These are phyloP conservation scores for Thuidium tamariscinum DNA, from an alignment of 225 moss, liverwort and hornwort species.

Conservation along the genomic window DNA sequence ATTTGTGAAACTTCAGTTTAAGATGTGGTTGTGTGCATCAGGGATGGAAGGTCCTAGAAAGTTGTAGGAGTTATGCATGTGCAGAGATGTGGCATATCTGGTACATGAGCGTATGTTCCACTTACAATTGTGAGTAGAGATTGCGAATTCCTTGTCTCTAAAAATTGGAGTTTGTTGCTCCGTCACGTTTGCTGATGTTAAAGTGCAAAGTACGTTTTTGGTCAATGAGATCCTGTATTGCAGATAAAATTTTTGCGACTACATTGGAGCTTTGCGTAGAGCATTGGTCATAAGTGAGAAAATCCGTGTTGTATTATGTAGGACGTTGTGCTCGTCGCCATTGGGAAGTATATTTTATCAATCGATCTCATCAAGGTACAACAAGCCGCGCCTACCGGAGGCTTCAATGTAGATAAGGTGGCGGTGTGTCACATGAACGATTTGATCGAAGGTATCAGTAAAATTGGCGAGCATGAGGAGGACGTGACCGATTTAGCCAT, in stretches of 20 bases:
- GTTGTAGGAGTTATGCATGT: background rate
- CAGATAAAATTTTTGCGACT: background rate
- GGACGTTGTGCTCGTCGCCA: constrained; percentile 78
- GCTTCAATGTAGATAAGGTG: constrained; percentile 58
- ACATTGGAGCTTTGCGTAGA: background rate
- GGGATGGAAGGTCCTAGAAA: background rate
- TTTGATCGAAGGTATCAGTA: constrained; percentile 62
- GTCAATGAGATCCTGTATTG: background rate
- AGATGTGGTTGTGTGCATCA: background rate
- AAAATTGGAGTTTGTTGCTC: background rate
- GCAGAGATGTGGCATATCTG: background rate
- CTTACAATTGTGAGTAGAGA: background rate
- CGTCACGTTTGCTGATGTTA: background rate
- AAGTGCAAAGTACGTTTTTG: background rate
- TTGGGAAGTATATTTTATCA: constrained; percentile 79
- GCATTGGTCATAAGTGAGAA: background rate
- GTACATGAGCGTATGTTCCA: background rate
- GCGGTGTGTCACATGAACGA: constrained; percentile 53
- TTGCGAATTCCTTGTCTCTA: background rate
- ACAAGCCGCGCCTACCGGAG: constrained; percentile 51
- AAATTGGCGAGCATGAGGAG: constrained; percentile 73
- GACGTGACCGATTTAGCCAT: constrained; percentile 87
- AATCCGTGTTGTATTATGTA: constrained; percentile 28
- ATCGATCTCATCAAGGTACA: constrained; percentile 69
- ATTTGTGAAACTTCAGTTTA: background rate